A percentile compares a stretch with the other conserved stretches of the same genome.
Conservation (phyloP, 768 basidiomycete genomes). For the Ephemerocybe angulata region DNA sequence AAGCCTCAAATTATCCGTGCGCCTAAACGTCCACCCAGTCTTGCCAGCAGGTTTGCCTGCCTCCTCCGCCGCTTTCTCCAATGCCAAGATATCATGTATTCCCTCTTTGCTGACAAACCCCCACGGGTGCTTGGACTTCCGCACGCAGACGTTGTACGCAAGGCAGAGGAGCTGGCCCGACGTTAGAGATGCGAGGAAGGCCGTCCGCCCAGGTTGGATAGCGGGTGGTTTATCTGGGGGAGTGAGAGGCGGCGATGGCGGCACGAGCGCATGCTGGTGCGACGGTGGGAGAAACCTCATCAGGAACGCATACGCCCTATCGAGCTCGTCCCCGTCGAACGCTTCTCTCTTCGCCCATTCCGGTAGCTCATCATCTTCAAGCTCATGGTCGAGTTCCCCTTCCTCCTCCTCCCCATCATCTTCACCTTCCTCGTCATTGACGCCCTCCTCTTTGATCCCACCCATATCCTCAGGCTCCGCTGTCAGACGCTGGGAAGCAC, state of each 20-base stretch:
- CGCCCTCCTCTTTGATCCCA: conserved; percentile 34
- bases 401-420: conserved; percentile 51
- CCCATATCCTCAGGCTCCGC: conserved; percentile 60
- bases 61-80: conserved; percentile 49
- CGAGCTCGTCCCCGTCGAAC: conserved; percentile 55
- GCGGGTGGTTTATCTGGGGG: conserved; percentile 5
- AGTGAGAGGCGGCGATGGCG: conserved; percentile 29
- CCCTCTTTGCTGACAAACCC: conserved; percentile 76
- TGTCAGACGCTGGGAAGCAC: conserved; percentile 33
- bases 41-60: conserved; percentile 33
- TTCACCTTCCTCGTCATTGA: conserved; percentile 34
- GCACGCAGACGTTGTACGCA: conserved; percentile 78
- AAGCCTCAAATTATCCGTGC: conserved; percentile 80
- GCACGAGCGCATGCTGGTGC: conserved; percentile 39
- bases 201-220: neutral
- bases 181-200: conserved; percentile 53
- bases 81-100: conserved; percentile 73
- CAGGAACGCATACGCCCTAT: conserved; percentile 63
- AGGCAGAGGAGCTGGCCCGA: conserved; percentile 79
- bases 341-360: conserved; percentile 66
- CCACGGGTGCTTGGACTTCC: conserved; percentile 81
- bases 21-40: conserved; percentile 74
- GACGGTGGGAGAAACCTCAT: conserved; percentile 53
- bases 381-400: conserved; percentile 36
- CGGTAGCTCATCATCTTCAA: conserved; percentile 73